Percentiles rank a stretch among this genome's conserved stretches.
Evolutionary conservation across 371 early-diverging fungal species (phyloP).

Genomic region (Cokeromyces recurvatus): DNA sequence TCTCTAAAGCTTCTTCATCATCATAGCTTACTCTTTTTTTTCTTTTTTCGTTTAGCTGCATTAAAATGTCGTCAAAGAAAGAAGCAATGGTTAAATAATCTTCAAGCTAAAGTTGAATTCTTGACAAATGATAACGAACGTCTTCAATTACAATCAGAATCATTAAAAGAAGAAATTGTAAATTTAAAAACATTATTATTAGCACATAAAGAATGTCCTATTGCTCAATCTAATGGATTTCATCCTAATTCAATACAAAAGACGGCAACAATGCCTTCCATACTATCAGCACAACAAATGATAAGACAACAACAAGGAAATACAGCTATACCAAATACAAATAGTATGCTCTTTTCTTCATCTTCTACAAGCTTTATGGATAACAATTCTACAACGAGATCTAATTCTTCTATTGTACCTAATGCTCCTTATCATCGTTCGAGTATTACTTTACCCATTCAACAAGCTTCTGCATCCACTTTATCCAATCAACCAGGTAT

Average conservation of each 20-base stretch:
- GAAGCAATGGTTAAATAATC: slow-evolving; percentile 76
- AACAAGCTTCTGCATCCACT: background rate
- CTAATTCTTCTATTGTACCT: background rate
- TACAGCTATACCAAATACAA: too few relatives aligned
- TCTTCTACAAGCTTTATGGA: too few relatives aligned
- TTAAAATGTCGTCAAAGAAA: slow-evolving; percentile 89
- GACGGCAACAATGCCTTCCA: slow-evolving; percentile 12
- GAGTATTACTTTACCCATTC: background rate
- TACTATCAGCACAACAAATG: slow-evolving; percentile 13
- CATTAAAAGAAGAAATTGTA: slow-evolving; percentile 69
- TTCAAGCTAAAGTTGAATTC: slow-evolving; percentile 76
- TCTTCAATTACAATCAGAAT: slow-evolving; percentile 59
- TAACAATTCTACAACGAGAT: background rate
- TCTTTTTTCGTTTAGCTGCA: slow-evolving; percentile 62
- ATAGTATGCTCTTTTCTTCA: too few relatives aligned
- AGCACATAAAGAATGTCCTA: slow-evolving; percentile 75
- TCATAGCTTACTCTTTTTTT: background rate
- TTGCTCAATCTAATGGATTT: slow-evolving; percentile 65
- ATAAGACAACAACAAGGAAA: too few relatives aligned
- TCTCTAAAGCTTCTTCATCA: background rate
- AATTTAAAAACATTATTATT: slow-evolving; percentile 69
- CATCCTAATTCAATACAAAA: slow-evolving; percentile 25
- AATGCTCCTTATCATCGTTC: too few relatives aligned
- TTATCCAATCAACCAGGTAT: slow-evolving; percentile 17
- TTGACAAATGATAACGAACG: slow-evolving; percentile 69